Base-by-base conservation (phyloP, 495 filamentous ascomycete genomes). In the Talaromyces adpressus region DNA sequence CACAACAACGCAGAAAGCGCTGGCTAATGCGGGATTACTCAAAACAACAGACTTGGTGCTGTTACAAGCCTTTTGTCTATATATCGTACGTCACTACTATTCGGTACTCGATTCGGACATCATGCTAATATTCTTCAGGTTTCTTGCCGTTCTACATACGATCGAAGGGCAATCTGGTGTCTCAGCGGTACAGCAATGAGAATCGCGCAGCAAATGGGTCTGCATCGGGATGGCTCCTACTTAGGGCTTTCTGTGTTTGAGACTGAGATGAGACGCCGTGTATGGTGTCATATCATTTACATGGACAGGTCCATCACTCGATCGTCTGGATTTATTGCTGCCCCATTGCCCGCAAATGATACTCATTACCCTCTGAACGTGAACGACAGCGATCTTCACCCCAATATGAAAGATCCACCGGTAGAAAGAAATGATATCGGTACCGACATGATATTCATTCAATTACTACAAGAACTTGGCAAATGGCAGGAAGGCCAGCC, bases 261-360 rank as follows among this genome's bases (percentile, higher is more conserved):
- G 61, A 79, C 82, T 16, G 87, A 90, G 72, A 83, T 85, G 72
- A 76, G 87, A 22, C 77, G 87, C 51, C 79, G 87, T 14, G 68
- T 90, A 16, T 90, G 87, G 87, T 89, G 86, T 85, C 85, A 85
- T 65, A 75, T 89, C 22, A 82, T 83, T 62, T 75, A 83, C 41
- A 81, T 89, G 41, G 87, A 90, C 69, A 77, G 79, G 41, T 80
- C 85, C 36, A 79, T 85, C 14, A 80, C 80, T 30, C 85, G 87
- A 70, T 81, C 85, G 25, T 85, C 82, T 27, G 85, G 83, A 51
- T 80, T 85, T 63, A 81, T 77, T 69, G 14, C 27, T 27, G 18
- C 36, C 1, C 74, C 76, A 12, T 69, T 76, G 71, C 85, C 73
- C 57, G 82, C 14, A 57, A 64, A 65, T 69, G 63, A 62, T 30